Percentiles rank a stretch among this genome's conserved stretches.
phyloP scores from a whole-genome alignment of 176 grass and related monocot species.

The Ensete glaucum region DNA sequence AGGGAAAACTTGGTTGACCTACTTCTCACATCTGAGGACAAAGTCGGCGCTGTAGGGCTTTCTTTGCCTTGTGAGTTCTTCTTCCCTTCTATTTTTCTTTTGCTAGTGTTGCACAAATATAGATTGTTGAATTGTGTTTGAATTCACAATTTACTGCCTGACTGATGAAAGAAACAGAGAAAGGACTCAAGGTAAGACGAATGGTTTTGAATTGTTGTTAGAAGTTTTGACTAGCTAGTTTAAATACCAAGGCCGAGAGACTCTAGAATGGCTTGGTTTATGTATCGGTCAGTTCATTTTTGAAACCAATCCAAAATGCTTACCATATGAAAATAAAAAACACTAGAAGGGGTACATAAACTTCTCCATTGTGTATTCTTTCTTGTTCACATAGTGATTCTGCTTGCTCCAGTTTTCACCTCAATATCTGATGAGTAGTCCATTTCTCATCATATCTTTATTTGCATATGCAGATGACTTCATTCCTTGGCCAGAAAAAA shows the following conservation, averaged over 20 bases:
- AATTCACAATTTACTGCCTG: neutral
- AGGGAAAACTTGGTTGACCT: neutral
- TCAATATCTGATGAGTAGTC: neutral
- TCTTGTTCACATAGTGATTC: neutral
- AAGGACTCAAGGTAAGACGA: neutral
- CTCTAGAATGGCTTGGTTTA: neutral
- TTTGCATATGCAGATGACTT: neutral
- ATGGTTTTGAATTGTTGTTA: neutral
- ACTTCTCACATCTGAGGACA: neutral
- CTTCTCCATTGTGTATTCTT: no score
- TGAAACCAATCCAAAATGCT: neutral
- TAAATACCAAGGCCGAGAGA: neutral
- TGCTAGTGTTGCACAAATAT: neutral
- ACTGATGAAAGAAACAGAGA: neutral
- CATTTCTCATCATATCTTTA: neutral
- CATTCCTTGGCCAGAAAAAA: neutral
- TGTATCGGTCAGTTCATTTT: neutral
- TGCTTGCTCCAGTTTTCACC: neutral
- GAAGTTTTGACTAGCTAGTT: neutral
- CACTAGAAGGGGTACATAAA: neutral
- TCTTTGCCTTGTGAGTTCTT: neutral
- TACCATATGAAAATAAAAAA: neutral
- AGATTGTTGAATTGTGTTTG: neutral
- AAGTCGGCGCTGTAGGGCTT: neutral
- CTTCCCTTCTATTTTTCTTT: neutral